Base-by-base conservation (phyloP, 352 stramenopile genomes). In the Pythium brassicae region DNA sequence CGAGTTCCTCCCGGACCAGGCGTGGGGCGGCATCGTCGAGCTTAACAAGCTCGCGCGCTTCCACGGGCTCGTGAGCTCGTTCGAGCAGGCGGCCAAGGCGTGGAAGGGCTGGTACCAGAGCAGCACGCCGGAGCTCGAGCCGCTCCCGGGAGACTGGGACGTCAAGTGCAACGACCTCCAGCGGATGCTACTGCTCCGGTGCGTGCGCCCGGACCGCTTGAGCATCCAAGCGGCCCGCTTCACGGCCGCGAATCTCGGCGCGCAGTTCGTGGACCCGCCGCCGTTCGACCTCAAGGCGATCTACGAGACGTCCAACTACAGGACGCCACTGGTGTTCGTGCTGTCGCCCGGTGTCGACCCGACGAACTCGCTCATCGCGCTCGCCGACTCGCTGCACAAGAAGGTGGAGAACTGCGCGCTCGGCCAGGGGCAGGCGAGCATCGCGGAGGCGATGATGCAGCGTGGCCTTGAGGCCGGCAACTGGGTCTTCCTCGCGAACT, bases 401-500 rank as follows among this genome's bases (percentile, higher is more conserved):
- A 90, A 81, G 29, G 80, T 98, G 0, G 86, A 97, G 25, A 96
- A 96, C 56, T 97, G 91, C 50, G 92, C 93, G 0, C 65, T 98
- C 1, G 95, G 94, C 0, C 95, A 99, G 57, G 95, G 95, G 19
- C 95, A 98, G 50, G 94, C 84, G 4, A 92, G 81, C 20, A 86
- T 97, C 26, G 95, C 95, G 0, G 87, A 97, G 44, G 77, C 78
- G 6, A 89, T 97, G 59, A 69, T 99, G 15, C 59, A 93, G 29
- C 74, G 95, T 19, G 94, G 86, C 2, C 46, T 97, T 0, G 78
- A 86, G 17, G 71, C 76, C 22, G 95, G 95, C 10, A 91, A 86
- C 58, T 98, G 95, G 95, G 89, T 98, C 14, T 97, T 99, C 58
- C 69, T 98, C 12, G 89, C 92, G 0, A 98, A 98, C 65, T 98